phyloP scores from a whole-genome alignment of 192 early-diverging fungal species.

The Linnemannia hyalina region DNA sequence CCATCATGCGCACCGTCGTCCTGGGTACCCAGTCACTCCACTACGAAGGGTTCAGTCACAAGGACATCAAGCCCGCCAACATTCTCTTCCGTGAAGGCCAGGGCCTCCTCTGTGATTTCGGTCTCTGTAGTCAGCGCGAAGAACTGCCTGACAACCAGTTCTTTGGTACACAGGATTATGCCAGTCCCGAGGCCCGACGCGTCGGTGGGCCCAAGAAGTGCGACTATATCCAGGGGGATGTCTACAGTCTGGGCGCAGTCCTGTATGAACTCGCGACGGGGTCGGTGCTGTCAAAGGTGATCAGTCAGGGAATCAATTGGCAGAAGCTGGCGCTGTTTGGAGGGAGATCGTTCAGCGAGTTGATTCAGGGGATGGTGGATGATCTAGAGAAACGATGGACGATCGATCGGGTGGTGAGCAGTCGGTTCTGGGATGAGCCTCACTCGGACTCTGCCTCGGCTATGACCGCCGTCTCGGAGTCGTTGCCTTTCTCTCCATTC shows the following conservation, averaged over 20 bases:
- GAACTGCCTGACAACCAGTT: slow-evolving; percentile 48
- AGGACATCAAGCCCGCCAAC: slow-evolving; percentile 54
- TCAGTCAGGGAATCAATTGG: slow-evolving; percentile 39
- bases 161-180: slow-evolving; percentile 55
- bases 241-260: slow-evolving; percentile 46
- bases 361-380: slow-evolving; percentile 48
- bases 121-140: slow-evolving; percentile 40
- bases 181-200: slow-evolving; percentile 39
- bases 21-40: slow-evolving; percentile 30
- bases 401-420: slow-evolving; percentile 35
- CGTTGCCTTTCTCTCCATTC: background rate
- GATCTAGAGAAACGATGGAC: slow-evolving; percentile 45
- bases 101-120: slow-evolving; percentile 46
- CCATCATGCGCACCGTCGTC: slow-evolving; percentile 40
- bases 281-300: slow-evolving; percentile 39
- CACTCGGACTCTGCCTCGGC: background rate
- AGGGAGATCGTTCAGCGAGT: slow-evolving; percentile 22
- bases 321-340: slow-evolving; percentile 39
- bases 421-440: slow-evolving; percentile 35
- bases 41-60: slow-evolving; percentile 44
- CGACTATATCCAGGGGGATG: slow-evolving; percentile 44
- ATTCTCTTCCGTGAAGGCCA: slow-evolving; percentile 29
- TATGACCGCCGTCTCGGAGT: background rate
- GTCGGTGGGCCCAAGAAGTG: slow-evolving; percentile 28
- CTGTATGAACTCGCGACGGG: slow-evolving; percentile 51